These are phyloP conservation scores for Physcia stellaris DNA, from an alignment of 495 filamentous ascomycete species.

Conservation along the genomic window DNA sequence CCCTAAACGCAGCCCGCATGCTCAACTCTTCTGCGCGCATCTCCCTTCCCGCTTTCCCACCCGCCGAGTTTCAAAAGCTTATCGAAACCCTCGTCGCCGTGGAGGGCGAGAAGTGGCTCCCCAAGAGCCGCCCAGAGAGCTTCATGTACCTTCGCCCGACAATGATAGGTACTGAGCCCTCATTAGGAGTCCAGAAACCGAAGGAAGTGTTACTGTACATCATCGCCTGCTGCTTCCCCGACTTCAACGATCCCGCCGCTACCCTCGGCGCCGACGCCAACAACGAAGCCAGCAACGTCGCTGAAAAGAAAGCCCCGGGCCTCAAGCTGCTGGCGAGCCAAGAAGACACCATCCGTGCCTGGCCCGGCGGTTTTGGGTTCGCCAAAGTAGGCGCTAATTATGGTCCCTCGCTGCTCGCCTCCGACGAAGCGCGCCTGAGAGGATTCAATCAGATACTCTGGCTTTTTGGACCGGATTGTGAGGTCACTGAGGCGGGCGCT, in stretches of 20 bases:
- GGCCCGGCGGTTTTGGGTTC: constrained; percentile 84
- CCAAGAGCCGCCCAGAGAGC: constrained; percentile 44
- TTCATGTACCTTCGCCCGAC: constrained; percentile 79
- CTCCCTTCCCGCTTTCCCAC: constrained; percentile 63
- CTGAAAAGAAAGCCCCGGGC: constrained; percentile 26
- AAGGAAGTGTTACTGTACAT: constrained; percentile 76
- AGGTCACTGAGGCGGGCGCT: constrained; percentile 84
- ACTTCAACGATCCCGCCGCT: constrained; percentile 30
- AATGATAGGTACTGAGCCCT: constrained; percentile 65
- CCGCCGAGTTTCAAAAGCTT: constrained; percentile 59
- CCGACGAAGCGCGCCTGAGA: constrained; percentile 49
- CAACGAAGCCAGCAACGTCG: neutral
- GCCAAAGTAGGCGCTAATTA: constrained; percentile 92
- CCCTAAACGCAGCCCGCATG: constrained; percentile 65
- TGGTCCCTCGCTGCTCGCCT: constrained; percentile 64
- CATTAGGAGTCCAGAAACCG: constrained; percentile 70
- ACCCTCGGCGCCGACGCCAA: neutral
- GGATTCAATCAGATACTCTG: constrained; percentile 88
- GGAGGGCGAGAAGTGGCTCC: constrained; percentile 70
- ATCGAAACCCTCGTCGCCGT: constrained; percentile 38
- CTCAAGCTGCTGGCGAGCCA: constrained; percentile 65
- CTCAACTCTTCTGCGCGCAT: constrained; percentile 55
- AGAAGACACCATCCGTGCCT: constrained; percentile 71
- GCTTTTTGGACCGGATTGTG: constrained; percentile 62
- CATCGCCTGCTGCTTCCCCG: constrained; percentile 61